Conservation (phyloP, 768 basidiomycete species). For the Tylopilus vinaceipallidus region DNA sequence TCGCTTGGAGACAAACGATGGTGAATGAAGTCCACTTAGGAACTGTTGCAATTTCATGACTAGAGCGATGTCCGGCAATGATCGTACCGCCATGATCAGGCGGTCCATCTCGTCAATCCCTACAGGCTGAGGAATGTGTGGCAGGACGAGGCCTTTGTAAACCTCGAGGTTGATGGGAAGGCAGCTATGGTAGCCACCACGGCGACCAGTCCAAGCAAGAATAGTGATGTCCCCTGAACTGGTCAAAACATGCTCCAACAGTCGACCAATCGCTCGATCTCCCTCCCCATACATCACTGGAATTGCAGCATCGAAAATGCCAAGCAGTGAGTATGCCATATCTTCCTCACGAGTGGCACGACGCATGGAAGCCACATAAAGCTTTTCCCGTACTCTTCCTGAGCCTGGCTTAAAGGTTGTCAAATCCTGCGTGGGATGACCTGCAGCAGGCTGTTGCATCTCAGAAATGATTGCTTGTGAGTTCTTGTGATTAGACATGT, state of each 20-base stretch:
- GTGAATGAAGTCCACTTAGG: not conserved
- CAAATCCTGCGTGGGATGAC: not conserved
- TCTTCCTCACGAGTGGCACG: slow-evolving; percentile 1
- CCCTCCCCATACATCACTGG: too few species aligned
- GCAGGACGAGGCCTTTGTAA: not conserved
- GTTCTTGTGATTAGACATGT: not conserved
- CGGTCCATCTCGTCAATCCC: not conserved
- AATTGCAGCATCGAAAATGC: too few species aligned
- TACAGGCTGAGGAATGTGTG: not conserved
- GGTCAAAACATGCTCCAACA: not conserved
- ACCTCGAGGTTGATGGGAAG: slow-evolving; percentile 1
- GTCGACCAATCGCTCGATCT: too few species aligned
- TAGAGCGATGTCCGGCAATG: not conserved
- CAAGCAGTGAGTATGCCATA: too few species aligned
- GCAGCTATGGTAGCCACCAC: slow-evolving; percentile 2
- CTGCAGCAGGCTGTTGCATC: slow-evolving; percentile 1
- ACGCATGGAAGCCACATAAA: too few species aligned
- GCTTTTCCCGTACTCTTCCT: not conserved
- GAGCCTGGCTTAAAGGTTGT: not conserved
- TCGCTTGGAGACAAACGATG: not conserved
- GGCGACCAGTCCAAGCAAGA: slow-evolving; percentile 1
- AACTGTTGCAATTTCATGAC: not conserved
- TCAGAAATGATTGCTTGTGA: not conserved
- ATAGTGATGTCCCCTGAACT: slow-evolving; percentile 2
- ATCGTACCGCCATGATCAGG: not conserved